These are phyloP conservation scores for Rhododendron molle DNA, from an alignment of 148 eudicot genomes.

Conservation along the genomic window DNA sequence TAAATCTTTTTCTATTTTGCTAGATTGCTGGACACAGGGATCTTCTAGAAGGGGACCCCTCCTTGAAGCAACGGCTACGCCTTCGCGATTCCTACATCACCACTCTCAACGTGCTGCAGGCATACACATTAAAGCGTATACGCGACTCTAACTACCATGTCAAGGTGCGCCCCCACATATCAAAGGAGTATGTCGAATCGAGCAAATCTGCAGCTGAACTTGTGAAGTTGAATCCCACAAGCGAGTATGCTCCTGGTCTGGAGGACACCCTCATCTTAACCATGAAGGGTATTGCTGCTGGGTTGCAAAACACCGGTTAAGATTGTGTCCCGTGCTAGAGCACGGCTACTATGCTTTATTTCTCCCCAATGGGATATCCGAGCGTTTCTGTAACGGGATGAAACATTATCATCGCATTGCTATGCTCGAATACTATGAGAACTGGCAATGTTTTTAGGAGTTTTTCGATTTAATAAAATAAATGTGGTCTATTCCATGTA, in stretches of 20 bases:
- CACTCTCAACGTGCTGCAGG: conserved; percentile 75
- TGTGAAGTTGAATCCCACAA: conserved; percentile 75
- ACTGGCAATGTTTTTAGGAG: background rate
- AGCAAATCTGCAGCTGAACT: conserved; percentile 73
- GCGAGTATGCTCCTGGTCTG: conserved; percentile 95
- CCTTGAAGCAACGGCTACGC: conserved; percentile 79
- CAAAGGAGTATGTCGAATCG: conserved; percentile 68
- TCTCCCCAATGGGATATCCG: background rate
- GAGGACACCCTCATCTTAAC: conserved; percentile 98
- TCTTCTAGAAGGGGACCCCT: conserved; percentile 80
- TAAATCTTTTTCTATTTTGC: background rate
- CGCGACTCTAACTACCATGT: conserved; percentile 80
- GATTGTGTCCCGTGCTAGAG: background rate
- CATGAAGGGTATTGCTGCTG: conserved; percentile 99
- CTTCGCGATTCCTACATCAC: conserved; percentile 92
- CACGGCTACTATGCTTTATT: background rate
- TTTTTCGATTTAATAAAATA: background rate
- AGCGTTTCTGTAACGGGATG: background rate
- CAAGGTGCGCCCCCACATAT: conserved; percentile 73
- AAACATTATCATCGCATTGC: background rate
- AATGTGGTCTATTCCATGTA: background rate
- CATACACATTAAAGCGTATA: conserved; percentile 82
- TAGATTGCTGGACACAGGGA: conserved; percentile 96
- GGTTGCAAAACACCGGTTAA: conserved; percentile 94
- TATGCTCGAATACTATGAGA: background rate